Conservation (phyloP, 139 green algal genomes). For the Coelastrella sp. region DNA sequence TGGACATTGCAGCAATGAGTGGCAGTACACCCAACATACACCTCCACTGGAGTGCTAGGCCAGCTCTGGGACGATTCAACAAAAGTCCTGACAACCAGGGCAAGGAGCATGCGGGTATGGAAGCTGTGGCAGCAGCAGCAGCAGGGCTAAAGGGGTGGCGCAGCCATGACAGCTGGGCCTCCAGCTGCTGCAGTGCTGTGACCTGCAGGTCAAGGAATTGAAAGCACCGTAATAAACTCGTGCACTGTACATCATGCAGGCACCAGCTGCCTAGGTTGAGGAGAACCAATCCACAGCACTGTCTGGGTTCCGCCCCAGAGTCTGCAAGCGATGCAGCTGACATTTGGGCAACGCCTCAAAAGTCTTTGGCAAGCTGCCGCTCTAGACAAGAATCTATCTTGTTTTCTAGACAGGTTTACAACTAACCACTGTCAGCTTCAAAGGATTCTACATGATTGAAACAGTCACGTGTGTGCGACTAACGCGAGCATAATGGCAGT, state of each 20-base stretch:
- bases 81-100: conserved; percentile 7
- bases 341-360: background rate
- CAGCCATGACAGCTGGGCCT: conserved; percentile 31
- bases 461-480: background rate
- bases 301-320: background rate
- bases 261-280: background rate
- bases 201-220: background rate
- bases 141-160: conserved; percentile 32
- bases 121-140: background rate
- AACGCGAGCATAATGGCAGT: background rate
- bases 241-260: background rate
- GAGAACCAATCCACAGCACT: background rate
- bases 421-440: no score
- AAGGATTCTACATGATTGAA: no score
- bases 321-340: background rate
- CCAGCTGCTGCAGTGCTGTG: background rate
- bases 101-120: background rate
- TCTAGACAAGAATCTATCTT: no score
- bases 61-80: background rate
- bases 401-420: no score
- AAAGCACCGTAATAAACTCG: background rate
- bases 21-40: conserved; percentile 22
- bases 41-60: conserved; percentile 13
- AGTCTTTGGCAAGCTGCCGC: no score
- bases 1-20: conserved; percentile 9